Evolutionary conservation across 345 rosid genomes (phyloP).

Genomic region (Hibiscus tridactylites): DNA sequence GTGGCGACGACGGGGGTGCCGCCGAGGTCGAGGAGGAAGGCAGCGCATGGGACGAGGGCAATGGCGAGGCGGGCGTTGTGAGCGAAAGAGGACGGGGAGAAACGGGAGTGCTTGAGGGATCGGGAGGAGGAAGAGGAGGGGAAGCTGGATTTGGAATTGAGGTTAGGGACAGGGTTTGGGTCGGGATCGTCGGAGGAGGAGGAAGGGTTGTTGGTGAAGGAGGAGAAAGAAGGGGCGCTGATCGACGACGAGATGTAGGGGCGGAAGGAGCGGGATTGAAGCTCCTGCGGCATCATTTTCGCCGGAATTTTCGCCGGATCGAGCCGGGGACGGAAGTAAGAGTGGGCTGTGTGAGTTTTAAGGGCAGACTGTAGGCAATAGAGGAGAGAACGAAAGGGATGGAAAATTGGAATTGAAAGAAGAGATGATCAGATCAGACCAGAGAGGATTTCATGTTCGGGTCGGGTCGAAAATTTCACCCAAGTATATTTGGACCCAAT

Average conservation of each 20-base stretch:
- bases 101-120: constrained; percentile 50
- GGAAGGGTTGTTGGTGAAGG: constrained; percentile 20
- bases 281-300: constrained; percentile 90
- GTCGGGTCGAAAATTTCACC: neutral
- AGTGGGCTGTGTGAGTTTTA: constrained; percentile 1
- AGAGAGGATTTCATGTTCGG: neutral
- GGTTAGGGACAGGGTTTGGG: neutral
- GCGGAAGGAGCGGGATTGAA: constrained; percentile 78
- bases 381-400: neutral
- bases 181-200: constrained; percentile 24
- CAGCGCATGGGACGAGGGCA: constrained; percentile 77
- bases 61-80: constrained; percentile 76
- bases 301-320: constrained; percentile 52
- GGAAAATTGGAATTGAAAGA: neutral
- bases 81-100: constrained; percentile 70
- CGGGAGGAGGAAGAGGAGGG: constrained; percentile 27
- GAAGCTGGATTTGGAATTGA: constrained; percentile 29
- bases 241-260: constrained; percentile 54
- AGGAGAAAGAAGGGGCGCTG: constrained; percentile 36
- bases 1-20: constrained; percentile 73
- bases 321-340: neutral
- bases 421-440: neutral
- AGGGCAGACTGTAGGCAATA: neutral
- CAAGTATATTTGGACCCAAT: no score
- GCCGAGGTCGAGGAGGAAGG: constrained; percentile 94